Evolutionary conservation across 192 early-diverging fungal species (phyloP), one percentile per base, ranked within the genome.

Genomic region (Backusella tuberculispora): DNA sequence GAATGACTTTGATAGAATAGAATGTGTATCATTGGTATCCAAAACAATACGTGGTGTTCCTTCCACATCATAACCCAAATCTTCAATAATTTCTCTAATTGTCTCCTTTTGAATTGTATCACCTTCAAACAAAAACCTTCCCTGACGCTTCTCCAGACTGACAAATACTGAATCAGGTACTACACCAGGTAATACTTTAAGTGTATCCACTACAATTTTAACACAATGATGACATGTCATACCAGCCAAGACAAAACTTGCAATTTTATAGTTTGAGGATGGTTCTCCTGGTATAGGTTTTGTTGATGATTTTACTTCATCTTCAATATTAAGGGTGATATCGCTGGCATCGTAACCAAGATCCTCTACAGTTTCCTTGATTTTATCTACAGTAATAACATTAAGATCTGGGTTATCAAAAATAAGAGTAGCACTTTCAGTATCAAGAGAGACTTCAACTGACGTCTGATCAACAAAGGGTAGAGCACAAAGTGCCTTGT

Each of bases 201-300:
- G 83, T 5, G 86, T 80, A 13, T 76, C 78, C 42, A 88, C 88
- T 21, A 97, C 88, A 1, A 92, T 82, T 8, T 84, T 78, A 38
- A 96, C 95, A 75, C 97, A 98, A 19, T 92, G 91, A 4, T 87
- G 84, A 68, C 97, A 98, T 0, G 95, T 95, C 90, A 98, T 92
- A 8, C 97, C 97, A 1, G 84, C 77, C 46, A 96, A 60, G 13
- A 60, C 53, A 60, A 60, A 60, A 12, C 53, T 60, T 12, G 53
- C 53, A 24, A 60, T 60, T n/a, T 60, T 60, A 26, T 26, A 26
- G 9, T 60, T 24, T 3, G 9, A 7, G 3, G 9, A 60, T 60
- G 53, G 26, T 24, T 60, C 21, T 10, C 21, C 13, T 17, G 21
- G 4, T 12, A 26, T 26, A 5, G 21, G 21, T 21, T 60, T 19